Evolutionary conservation across 2,329 filamentous ascomycete genomes (phyloP), one percentile per base, ranked within the genome.

Genomic region (Colletotrichum siamense): DNA sequence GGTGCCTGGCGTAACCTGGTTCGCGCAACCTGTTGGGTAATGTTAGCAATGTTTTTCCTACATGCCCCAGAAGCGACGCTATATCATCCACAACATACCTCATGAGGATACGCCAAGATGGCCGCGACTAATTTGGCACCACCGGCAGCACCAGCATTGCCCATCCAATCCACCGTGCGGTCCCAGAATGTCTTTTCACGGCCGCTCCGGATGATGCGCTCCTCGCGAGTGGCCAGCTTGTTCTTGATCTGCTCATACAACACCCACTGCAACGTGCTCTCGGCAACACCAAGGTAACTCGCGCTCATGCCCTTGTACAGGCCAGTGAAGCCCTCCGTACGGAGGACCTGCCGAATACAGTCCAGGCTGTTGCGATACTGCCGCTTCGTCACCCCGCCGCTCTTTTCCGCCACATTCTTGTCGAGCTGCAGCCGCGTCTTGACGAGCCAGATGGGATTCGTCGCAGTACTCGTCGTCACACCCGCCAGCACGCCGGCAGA

Each of bases 381-480:
- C 69, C 96, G 89, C 68, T 88, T 87, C 70, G 87, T 86, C 30
- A 86, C 83, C 52, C 88, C 89, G 30, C 87, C 91, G 75, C 90
- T 87, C 78, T 90, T 87, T 80, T 91, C 91, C 18, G 94, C 94
- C 69, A 92, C 91, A 82, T 95, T 95, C 87, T 96, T 98, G 87
- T 99, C 96, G 39, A 99, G 91, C 86, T 99, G 96, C 80, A 99
- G 84, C 36, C 96, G 90, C 55, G 96, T 99, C 89, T 99, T 99
- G 82, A 99, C 92, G 78, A 99, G 91, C 96, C 96, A 99, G 82
- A 99, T 98, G 2, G 96, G 96, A 85, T 98, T 98, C 49, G 96
- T 99, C 26, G 94, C 95, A 1, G 96, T 98, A 63, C 95, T 95
- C 0, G 96, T 98, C 8, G 94, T 93, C 59, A 98, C 91, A 3